Conservation (phyloP, 73 alveolate genomes). For the Durusdinium trenchii region DNA sequence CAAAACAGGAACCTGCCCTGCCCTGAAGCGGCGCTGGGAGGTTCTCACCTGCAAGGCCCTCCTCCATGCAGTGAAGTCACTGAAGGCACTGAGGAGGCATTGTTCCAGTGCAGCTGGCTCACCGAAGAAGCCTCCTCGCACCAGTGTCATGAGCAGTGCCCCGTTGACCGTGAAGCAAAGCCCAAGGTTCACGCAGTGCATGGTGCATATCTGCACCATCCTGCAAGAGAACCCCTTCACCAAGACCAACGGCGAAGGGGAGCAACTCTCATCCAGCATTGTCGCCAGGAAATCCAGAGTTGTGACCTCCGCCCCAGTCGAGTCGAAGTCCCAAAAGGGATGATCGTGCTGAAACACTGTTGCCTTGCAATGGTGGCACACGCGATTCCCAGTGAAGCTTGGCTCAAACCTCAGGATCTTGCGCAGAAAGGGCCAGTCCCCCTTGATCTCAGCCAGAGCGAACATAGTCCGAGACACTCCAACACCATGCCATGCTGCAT, state of each 20-base stretch:
- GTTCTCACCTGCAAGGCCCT: neutral
- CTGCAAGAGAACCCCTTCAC: neutral
- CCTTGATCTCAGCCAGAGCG: conserved; percentile 5
- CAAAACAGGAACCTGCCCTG: neutral
- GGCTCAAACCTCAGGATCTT: conserved; percentile 4
- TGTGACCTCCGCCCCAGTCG: neutral
- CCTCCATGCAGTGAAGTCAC: conserved; percentile 12
- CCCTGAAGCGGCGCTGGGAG: neutral
- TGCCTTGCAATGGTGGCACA: neutral
- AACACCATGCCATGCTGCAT: too few relatives aligned
- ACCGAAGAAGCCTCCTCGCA: neutral
- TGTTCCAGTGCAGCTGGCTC: neutral
- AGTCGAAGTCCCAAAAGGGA: neutral
- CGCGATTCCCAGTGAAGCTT: neutral
- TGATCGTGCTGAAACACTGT: neutral
- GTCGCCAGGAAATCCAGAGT: neutral
- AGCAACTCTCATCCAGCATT: neutral
- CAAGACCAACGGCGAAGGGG: neutral
- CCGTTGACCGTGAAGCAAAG: neutral
- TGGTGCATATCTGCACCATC: neutral
- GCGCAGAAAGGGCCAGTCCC: conserved; percentile 19
- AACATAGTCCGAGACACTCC: too few relatives aligned
- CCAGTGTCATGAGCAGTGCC: neutral
- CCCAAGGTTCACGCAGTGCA: neutral
- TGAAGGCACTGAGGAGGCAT: neutral